Evolutionary conservation across 345 rosid genomes (phyloP).

Genomic region (Eucalyptus curtisii): DNA sequence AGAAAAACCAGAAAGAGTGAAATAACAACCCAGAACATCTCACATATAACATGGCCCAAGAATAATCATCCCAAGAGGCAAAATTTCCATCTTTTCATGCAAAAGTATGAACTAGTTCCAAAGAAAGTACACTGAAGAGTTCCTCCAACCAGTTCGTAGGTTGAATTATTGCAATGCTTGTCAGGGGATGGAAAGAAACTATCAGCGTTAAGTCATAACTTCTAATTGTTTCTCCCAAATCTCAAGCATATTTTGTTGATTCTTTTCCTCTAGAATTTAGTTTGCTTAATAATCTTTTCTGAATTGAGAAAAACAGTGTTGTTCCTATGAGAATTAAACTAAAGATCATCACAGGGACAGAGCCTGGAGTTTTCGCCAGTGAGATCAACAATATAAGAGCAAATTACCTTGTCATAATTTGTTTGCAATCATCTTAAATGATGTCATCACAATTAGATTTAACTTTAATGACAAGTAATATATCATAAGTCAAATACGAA

Average conservation of each 20-base stretch:
- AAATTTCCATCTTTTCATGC: not conserved
- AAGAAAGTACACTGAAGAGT: not conserved
- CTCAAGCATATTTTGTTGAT: not conserved
- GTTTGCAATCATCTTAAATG: not conserved
- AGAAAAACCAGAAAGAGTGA: not conserved
- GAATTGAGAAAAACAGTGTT: not conserved
- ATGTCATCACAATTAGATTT: not conserved
- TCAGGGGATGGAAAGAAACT: not conserved
- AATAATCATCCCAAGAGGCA: not conserved
- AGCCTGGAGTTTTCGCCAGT: not conserved
- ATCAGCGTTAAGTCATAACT: not conserved
- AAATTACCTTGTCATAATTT: not conserved
- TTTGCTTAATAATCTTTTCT: not conserved
- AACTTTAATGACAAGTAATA: not conserved
- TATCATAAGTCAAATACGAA: not conserved
- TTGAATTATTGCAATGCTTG: not conserved
- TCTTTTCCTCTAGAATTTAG: not conserved
- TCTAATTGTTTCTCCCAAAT: not conserved
- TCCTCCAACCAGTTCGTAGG: not conserved
- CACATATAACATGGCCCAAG: not conserved
- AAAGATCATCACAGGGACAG: not conserved
- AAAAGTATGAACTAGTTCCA: not conserved
- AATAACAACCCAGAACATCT: not conserved
- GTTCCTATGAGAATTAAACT: not conserved
- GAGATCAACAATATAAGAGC: not conserved